A percentile compares a stretch with the other conserved stretches of the same genome.
Conservation (phyloP, 2,329 filamentous ascomycete genomes). For the Stagonosporopsis chrysanthemi region DNA sequence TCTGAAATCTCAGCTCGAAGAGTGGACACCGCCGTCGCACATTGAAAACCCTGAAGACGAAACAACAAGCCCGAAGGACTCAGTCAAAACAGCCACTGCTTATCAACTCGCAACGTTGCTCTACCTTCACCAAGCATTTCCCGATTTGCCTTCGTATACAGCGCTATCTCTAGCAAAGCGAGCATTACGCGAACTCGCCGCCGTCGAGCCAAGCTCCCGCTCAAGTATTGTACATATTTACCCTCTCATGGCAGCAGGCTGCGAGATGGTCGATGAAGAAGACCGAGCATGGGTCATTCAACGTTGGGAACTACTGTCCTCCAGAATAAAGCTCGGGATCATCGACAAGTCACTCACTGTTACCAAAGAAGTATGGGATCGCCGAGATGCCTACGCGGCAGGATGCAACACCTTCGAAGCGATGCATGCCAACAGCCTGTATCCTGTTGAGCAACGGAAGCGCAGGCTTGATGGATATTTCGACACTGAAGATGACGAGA, state of each 20-base stretch:
- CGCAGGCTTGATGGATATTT: slow-evolving; percentile 28
- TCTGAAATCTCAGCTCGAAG: slow-evolving; percentile 66
- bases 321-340: slow-evolving; percentile 71
- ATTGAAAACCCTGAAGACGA: slow-evolving; percentile 71
- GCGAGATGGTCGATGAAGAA: slow-evolving; percentile 66
- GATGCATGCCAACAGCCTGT: slow-evolving; percentile 18
- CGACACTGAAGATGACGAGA: slow-evolving; percentile 23
- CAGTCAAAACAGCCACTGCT: slow-evolving; percentile 71
- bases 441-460: slow-evolving; percentile 27
- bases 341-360: slow-evolving; percentile 71
- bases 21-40: slow-evolving; percentile 65
- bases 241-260: slow-evolving; percentile 71
- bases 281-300: slow-evolving; percentile 70
- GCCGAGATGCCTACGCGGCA: slow-evolving; percentile 63
- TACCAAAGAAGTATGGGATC: slow-evolving; percentile 70
- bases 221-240: slow-evolving; percentile 74
- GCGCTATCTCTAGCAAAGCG: slow-evolving; percentile 67
- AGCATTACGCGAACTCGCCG: slow-evolving; percentile 67
- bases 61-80: slow-evolving; percentile 67
- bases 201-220: slow-evolving; percentile 67
- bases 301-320: slow-evolving; percentile 68
- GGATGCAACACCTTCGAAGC: slow-evolving; percentile 29
- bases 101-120: slow-evolving; percentile 72
- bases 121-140: slow-evolving; percentile 72
- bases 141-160: slow-evolving; percentile 68